Evolutionary conservation across 805 yeast genomes (phyloP), one percentile per base, ranked within the genome.

Genomic region (Metschnikowia kunwiensis): DNA sequence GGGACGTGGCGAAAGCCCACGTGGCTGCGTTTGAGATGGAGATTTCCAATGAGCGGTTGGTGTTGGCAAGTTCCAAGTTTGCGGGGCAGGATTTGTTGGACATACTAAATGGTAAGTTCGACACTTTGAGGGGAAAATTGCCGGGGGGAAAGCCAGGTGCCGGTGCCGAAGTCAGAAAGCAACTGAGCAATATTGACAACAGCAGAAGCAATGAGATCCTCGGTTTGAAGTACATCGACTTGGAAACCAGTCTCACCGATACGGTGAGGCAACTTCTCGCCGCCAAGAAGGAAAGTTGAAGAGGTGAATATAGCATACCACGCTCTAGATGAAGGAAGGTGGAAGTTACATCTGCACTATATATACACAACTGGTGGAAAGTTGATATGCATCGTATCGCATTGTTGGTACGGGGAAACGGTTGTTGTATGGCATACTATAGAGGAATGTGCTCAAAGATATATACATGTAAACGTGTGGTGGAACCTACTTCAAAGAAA

Each of bases 111-210:
- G 54, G 61, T 13, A 73, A 77, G 4, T 51, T 62, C 42, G 60
- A 7, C 31, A 48, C 26, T 32, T 58, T 72, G 38, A 55, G 55
- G 34, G 75, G 70, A 10, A 67, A 68, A 40, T 54, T 77, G 25
- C 68, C 79, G 3, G 58, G 51, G 11, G 74, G 72, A 16, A 51
- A 53, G 14, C 72, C 75, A 10, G 61, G 68, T 36, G 30, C 58
- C 26, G 63, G 58, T 26, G 38, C 37, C 32, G 54, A 40, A n/a
- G 36, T 41, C n/a, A 50, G 60, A 24, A 34, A 38, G 19, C 44
- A 30, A 2, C 31, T 47, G 40, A 41, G 56, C 34, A 53, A 37
- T 24, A 45, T 63, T 30, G 75, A 70, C 40, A 58, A 60, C 46
- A 45, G 61, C 22, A 60, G 59, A 30, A 63, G 75, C 11, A 58